Percentiles rank a stretch among this genome's conserved stretches.
Evolutionary conservation across 2,329 filamentous ascomycete species (phyloP).

Genomic region (Epichloe glyceriae): DNA sequence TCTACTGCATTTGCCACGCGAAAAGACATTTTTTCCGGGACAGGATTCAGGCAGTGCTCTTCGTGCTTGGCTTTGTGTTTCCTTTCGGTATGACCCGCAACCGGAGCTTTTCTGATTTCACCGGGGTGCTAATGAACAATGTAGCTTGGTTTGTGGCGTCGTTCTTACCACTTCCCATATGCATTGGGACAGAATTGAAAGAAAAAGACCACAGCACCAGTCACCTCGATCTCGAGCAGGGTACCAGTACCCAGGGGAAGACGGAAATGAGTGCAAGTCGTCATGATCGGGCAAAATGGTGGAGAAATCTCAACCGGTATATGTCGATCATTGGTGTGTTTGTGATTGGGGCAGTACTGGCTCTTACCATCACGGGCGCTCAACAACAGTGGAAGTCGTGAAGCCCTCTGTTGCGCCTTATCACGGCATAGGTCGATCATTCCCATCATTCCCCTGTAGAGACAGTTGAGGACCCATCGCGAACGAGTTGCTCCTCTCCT

Average conservation of each 20-base stretch:
- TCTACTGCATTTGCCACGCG: slow-evolving; percentile 52
- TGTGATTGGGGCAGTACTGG: slow-evolving; percentile 37
- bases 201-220: slow-evolving; percentile 31
- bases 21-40: slow-evolving; percentile 49
- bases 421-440: too few species aligned
- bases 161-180: slow-evolving; percentile 55
- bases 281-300: slow-evolving; percentile 43
- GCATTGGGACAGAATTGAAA: slow-evolving; percentile 38
- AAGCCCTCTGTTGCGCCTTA: neutral
- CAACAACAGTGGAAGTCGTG: slow-evolving; percentile 33
- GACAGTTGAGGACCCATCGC: too few species aligned
- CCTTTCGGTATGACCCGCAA: slow-evolving; percentile 46
- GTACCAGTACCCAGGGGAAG: slow-evolving; percentile 20
- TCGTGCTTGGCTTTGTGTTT: slow-evolving; percentile 65
- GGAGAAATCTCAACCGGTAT: slow-evolving; percentile 44
- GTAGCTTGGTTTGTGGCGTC: slow-evolving; percentile 70
- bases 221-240: slow-evolving; percentile 25
- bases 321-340: slow-evolving; percentile 45
- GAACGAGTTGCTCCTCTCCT: neutral
- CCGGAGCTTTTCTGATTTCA: neutral
- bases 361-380: slow-evolving; percentile 39
- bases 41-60: slow-evolving; percentile 63
- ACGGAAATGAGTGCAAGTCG: slow-evolving; percentile 30
- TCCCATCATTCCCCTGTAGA: too few species aligned
- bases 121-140: slow-evolving; percentile 7